phyloP scores from a whole-genome alignment of 345 rosid species.

The Citrus glauca region DNA sequence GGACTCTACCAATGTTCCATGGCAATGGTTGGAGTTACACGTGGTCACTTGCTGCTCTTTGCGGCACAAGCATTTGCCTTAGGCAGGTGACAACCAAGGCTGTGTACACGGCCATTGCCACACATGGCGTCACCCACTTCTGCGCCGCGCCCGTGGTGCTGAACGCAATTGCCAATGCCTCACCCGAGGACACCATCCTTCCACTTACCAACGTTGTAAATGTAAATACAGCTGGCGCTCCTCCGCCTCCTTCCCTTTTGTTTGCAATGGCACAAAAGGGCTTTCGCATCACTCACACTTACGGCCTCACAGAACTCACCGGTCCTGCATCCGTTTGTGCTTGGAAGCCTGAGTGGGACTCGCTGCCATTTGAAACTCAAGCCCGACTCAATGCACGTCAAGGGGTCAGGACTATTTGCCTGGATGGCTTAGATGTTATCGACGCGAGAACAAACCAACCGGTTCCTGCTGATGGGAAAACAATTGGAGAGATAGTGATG shows the following conservation, averaged over 20 bases:
- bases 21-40: slow-evolving; percentile 90
- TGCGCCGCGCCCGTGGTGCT: slow-evolving; percentile 95
- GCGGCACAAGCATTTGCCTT: slow-evolving; percentile 71
- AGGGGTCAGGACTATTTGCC: slow-evolving; percentile 65
- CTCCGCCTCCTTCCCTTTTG: slow-evolving; percentile 84
- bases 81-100: slow-evolving; percentile 80
- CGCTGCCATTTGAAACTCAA: slow-evolving; percentile 61
- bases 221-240: slow-evolving; percentile 90
- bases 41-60: slow-evolving; percentile 83
- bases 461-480: slow-evolving; percentile 76
- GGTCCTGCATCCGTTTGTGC: slow-evolving; percentile 88
- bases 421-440: slow-evolving; percentile 73
- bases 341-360: slow-evolving; percentile 96
- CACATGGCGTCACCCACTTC: slow-evolving; percentile 71
- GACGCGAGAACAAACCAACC: slow-evolving; percentile 58
- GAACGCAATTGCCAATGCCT: slow-evolving; percentile 71
- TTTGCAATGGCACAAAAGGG: slow-evolving; percentile 70
- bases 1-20: slow-evolving; percentile 98
- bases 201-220: slow-evolving; percentile 75
- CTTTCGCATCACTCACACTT: slow-evolving; percentile 79
- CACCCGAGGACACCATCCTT: slow-evolving; percentile 66
- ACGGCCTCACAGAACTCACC: slow-evolving; percentile 94
- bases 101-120: slow-evolving; percentile 74
- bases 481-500: slow-evolving; percentile 80
- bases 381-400: slow-evolving; percentile 92